Conservation (phyloP, 139 green algal species). For the Chlamydomonas sp. region DNA sequence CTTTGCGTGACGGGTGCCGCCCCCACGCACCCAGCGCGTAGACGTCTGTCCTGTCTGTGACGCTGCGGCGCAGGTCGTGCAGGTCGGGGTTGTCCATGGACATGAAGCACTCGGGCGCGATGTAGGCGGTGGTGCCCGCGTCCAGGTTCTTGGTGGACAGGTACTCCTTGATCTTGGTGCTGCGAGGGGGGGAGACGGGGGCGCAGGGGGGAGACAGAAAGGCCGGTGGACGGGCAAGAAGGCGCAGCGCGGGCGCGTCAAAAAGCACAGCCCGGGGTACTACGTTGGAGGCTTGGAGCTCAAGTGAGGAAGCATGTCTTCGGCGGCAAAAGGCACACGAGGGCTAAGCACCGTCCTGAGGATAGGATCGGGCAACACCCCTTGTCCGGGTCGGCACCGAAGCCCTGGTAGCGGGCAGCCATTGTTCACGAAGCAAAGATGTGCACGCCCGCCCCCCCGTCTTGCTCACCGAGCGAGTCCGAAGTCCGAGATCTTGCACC, state of each 20-base stretch:
- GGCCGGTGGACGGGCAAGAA: too few relatives aligned
- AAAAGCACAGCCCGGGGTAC: too few relatives aligned
- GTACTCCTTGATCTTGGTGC: slow-evolving; percentile 44
- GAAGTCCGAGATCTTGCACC: slow-evolving; percentile 40
- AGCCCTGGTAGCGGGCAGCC: too few relatives aligned
- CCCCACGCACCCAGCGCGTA: slow-evolving; percentile 30
- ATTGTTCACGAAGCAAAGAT: neutral
- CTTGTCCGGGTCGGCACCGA: too few relatives aligned
- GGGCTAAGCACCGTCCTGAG: too few relatives aligned
- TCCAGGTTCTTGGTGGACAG: slow-evolving; percentile 50
- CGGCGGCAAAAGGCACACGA: too few relatives aligned
- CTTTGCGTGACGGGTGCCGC: neutral
- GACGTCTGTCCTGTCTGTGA: slow-evolving; percentile 33
- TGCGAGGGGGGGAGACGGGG: neutral
- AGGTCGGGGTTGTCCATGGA: slow-evolving; percentile 42
- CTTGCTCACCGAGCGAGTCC: slow-evolving; percentile 13
- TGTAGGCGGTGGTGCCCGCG: slow-evolving; percentile 55
- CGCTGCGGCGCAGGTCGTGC: slow-evolving; percentile 31
- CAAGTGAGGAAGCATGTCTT: too few relatives aligned
- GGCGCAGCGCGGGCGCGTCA: too few relatives aligned
- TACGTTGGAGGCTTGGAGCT: too few relatives aligned
- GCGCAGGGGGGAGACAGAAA: neutral
- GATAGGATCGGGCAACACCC: too few relatives aligned
- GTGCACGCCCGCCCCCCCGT: neutral
- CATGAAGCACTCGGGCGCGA: slow-evolving; percentile 49